Base-by-base conservation (phyloP, 176 grass and related monocot species). In the Luzula sylvatica region DNA sequence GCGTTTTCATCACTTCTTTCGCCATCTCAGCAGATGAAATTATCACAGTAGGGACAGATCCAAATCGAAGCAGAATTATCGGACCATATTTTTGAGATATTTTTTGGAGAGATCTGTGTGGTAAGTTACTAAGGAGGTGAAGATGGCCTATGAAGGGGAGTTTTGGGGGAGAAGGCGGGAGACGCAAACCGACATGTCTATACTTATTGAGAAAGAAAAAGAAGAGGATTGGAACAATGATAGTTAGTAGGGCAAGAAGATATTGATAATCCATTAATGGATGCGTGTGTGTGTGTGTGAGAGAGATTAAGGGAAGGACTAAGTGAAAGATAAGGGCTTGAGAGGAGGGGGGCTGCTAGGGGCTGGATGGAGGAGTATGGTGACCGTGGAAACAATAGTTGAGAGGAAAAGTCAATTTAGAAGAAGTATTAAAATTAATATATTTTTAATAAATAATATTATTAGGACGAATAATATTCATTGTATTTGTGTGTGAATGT, bases 1-100 rank as follows among this genome's bases (percentile, higher is more conserved):
- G 43, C 4, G 5, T n/a, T 12, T 46, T 46, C 43, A n/a, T 46
- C 0, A 46, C 43, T 12, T 46, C 43, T 17, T 46, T 46, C 43
- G 14, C 43, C 12, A 12, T 17, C 43, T 46, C 43, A 46, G 43
- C 43, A 14, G 43, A 46, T 15, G 43, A 46, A 4, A 46, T n/a
- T 8, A 46, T 17, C 15, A 46, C 5, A 46, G 43, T 46, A 14
- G 43, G 43, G 43, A 46, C 43, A n/a, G 9, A 7, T 15, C 87
- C 87, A 13, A 92, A 76, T 43, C 74, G 76, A 47, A 93, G 68
- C 8, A 11, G 56, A 56, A 82, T 35, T 1, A 73, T 50, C 0
- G 72, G 62, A 18, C 29, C 64, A 38, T 61, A 52, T 26, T 43
- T 54, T 4, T 59, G 50, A 2, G 74, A 75, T 42, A 82, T 53